Conservation (phyloP, 208 protist genomes). For the Leishmania guyanensis region DNA sequence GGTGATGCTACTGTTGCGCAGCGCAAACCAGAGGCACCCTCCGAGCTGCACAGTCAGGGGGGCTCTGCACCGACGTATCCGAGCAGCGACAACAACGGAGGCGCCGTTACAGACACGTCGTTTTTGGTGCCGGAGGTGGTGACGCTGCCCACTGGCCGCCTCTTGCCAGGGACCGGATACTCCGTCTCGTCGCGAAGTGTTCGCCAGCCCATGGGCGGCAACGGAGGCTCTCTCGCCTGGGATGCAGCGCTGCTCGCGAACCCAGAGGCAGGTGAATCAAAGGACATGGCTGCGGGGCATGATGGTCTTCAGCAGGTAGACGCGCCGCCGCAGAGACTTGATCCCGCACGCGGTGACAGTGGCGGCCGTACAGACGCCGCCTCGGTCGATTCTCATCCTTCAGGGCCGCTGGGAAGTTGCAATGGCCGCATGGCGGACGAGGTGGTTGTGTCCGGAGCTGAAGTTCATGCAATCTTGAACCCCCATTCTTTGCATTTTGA, state of each 20-base stretch:
- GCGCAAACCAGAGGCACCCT: not conserved
- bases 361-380: not conserved
- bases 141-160: not conserved
- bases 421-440: slow-evolving; percentile 8
- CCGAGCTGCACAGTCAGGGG: not conserved
- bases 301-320: not conserved
- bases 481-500: slow-evolving; percentile 11
- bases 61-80: not conserved
- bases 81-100: not conserved
- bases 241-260: not conserved
- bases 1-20: not conserved
- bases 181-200: slow-evolving; percentile 5
- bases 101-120: not conserved
- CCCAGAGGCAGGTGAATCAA: not conserved
- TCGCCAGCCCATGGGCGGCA: not conserved
- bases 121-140: not conserved
- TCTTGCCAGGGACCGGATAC: slow-evolving; percentile 9
- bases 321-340: not conserved
- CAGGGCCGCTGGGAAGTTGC: not conserved
- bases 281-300: not conserved
- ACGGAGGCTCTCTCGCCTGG: not conserved
- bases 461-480: not conserved
- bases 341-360: not conserved
- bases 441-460: not conserved
- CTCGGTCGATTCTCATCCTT: not conserved